phyloP scores from a whole-genome alignment of 2,329 filamentous ascomycete species.

The Cladorrhinum sp. region DNA sequence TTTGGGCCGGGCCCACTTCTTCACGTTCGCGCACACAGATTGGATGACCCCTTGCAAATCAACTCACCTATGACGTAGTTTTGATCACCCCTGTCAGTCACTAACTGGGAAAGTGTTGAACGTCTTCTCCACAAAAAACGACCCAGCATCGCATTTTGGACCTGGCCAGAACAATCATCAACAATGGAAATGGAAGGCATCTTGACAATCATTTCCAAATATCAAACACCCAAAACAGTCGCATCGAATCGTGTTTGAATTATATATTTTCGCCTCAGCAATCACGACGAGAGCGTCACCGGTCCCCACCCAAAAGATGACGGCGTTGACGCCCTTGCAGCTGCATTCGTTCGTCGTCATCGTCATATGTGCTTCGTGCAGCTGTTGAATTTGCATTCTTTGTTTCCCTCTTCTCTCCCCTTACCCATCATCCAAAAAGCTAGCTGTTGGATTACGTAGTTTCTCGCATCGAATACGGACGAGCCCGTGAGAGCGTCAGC shows the following conservation, averaged over 20 bases:
- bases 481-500: not conserved
- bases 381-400: too few relatives aligned
- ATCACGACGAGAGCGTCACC: too few relatives aligned
- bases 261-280: too few relatives aligned
- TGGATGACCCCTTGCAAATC: constrained; percentile 4
- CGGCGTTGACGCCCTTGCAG: not conserved
- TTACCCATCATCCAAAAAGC: not conserved
- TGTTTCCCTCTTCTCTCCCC: too few relatives aligned
- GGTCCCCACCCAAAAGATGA: not conserved
- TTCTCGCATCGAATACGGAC: not conserved
- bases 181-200: not conserved
- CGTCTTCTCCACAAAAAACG: not conserved
- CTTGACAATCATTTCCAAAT: constrained; percentile 4
- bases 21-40: not conserved
- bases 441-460: not conserved
- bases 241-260: not conserved
- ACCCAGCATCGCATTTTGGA: not conserved
- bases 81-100: not conserved
- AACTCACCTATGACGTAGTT: not conserved
- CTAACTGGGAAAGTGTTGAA: too few relatives aligned
- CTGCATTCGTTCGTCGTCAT: not conserved
- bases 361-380: too few relatives aligned
- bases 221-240: not conserved
- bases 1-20: not conserved
- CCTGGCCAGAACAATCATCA: not conserved